phyloP scores from a whole-genome alignment of 345 rosid species.

The Clarkia xantiana region DNA sequence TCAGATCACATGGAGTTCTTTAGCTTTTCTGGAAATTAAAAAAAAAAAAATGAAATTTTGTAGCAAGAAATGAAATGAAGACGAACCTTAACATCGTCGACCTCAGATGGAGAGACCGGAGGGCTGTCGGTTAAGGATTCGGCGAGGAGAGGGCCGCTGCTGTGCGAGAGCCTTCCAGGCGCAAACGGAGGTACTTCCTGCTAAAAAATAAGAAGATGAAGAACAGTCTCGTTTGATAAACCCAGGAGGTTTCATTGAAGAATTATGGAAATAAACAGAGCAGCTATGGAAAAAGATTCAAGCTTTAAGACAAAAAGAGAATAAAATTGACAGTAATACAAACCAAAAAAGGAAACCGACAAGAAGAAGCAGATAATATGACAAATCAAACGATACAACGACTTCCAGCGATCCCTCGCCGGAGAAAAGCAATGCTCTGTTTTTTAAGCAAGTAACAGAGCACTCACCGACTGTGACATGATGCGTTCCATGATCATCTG shows the following conservation, averaged over 20 bases:
- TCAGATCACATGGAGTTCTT: no score
- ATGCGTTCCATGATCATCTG: slow-evolving; percentile 98
- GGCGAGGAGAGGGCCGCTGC: slow-evolving; percentile 82
- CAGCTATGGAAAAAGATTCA: neutral
- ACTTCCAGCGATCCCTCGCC: no score
- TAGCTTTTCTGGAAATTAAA: neutral
- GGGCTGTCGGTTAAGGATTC: slow-evolving; percentile 91
- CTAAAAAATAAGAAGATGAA: slow-evolving; percentile 1
- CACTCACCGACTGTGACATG: slow-evolving; percentile 96
- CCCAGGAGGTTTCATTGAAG: neutral
- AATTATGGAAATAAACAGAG: neutral
- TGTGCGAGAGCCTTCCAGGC: slow-evolving; percentile 21
- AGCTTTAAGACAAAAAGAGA: neutral
- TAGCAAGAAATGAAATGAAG: neutral
- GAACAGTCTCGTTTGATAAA: neutral
- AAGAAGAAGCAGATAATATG: neutral
- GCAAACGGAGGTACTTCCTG: slow-evolving; percentile 12
- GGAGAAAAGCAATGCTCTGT: no score
- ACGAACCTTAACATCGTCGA: slow-evolving; percentile 66
- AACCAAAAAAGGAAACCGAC: neutral
- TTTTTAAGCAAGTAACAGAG: no score
- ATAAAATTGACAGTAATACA: neutral
- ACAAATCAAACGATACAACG: neutral
- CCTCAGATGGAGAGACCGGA: slow-evolving; percentile 80
- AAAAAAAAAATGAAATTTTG: neutral